phyloP scores from a whole-genome alignment of 306 rosid species.

The Calophaca sinica region DNA sequence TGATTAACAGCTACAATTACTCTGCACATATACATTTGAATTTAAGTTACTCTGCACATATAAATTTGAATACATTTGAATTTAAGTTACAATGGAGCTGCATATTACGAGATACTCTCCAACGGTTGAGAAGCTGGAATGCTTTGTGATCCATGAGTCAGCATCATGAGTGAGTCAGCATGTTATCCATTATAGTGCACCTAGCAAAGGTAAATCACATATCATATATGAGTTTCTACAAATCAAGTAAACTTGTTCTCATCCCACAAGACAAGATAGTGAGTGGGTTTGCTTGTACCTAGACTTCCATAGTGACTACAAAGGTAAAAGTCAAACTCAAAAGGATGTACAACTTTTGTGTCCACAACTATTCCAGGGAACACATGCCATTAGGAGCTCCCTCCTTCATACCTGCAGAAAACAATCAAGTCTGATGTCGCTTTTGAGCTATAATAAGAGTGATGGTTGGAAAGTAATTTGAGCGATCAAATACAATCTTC shows the following conservation, averaged over 20 bases:
- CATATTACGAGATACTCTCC: no score
- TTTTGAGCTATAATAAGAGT: conserved; percentile 83
- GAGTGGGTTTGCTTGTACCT: conserved; percentile 90
- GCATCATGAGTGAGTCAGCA: no score
- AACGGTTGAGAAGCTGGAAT: no score
- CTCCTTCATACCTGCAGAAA: conserved; percentile 21
- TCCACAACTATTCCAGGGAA: conserved; percentile 86
- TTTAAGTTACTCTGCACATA: no score
- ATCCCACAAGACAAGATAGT: conserved; percentile 79
- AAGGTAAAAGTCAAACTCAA: conserved; percentile 79
- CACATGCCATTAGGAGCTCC: conserved; percentile 52
- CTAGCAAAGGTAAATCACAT: conserved; percentile 83
- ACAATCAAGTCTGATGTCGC: conserved; percentile 77
- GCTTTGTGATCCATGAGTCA: no score
- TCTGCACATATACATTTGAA: no score
- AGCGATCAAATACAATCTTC: conserved; percentile 40
- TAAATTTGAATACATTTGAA: no score
- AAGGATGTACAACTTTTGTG: conserved; percentile 65
- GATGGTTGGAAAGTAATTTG: conserved; percentile 59
- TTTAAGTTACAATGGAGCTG: no score
- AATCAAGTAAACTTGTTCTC: conserved; percentile 62
- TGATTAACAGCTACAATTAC: no score
- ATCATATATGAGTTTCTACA: conserved; percentile 74
- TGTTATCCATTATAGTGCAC: no score
- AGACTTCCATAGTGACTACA: conserved; percentile 72